Evolutionary conservation across 2,329 filamentous ascomycete genomes (phyloP), one percentile per base, ranked within the genome.

Genomic region (Bipolaris gigantea): DNA sequence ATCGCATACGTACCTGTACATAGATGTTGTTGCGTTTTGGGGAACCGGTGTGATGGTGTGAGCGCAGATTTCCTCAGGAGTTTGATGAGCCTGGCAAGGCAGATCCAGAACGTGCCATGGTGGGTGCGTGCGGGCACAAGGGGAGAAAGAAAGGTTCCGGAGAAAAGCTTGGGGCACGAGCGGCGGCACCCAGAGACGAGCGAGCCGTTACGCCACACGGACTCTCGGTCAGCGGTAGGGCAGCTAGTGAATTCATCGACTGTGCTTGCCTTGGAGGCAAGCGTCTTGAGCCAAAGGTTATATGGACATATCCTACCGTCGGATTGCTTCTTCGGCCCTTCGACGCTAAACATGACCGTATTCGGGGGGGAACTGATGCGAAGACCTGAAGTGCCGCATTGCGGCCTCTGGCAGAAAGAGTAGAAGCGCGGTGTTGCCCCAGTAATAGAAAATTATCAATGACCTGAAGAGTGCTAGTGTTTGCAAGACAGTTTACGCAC

Each of bases 371-470:
- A 18, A 18, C 7, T 34, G 19, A 23, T 27, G 19, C 38, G 46
- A 23, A 18, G 10, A 3, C 9, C 35, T 36, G 42, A 23, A 30
- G 35, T n/a, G 11, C 33, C 32, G 41, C 36, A 42, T 35, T n/a
- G 21, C 9, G 21, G 8, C n/a, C 27, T 41, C 9, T 13, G 19
- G 33, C 8, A 36, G 7, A 36, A 32, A n/a, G 34, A 9, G 19
- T 35, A 15, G 27, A 23, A 7, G 39, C n/a, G 32, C 21, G 23
- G 27, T 19, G 40, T 8, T 38, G 11, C 43, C 40, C 35, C 30
- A 32, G 32, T 23, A 50, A 27, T 42, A 38, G 15, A 27, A 48
- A 40, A 50, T 32, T 54, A 54, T 50, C 51, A 54, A 54, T 54
- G 21, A 35, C 51, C 47, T 41, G 40, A 50, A 50, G 15, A 2